Base-by-base conservation (phyloP, 2,329 filamentous ascomycete species). In the Colletotrichum lupini region DNA sequence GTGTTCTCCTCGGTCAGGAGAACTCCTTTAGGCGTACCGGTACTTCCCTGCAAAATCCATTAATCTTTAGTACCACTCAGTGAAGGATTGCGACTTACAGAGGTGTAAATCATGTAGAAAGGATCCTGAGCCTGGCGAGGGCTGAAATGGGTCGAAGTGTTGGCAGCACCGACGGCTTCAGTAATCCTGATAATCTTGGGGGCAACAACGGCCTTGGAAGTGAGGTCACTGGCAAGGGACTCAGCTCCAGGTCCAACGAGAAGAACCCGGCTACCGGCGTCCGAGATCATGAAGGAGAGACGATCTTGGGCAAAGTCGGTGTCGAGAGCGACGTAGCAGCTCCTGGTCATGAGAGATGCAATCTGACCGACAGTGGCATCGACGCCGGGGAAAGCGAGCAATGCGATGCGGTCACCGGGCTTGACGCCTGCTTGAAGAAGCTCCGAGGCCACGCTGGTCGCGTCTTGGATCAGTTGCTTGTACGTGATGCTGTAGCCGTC, bases 311-410 rank as follows among this genome's bases (percentile, higher is more conserved):
- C 77, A 42, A 78, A 78, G 57, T 79, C 76, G 68, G 75, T 71
- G 61, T 79, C 77, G 58, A 79, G 76, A 26, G 77, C 75, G 66
- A 78, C 76, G 60, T 77, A 79, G 72, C 76, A 75, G 53, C 75
- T 76, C 5, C 77, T 75, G 11, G 76, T 76, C 73, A 76, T 73
- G 28, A 76, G 71, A 24, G 74, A 68, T 11, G 74, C 77, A 28
- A 79, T 74, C 67, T 77, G 75, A 59, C 74, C 77, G 12, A 72
- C 72, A 22, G 78, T 74, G 8, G 76, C 75, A 66, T 76, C 76
- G 62, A 77, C 73, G 30, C 77, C 76, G 12, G 77, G 77, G n/a
- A 75, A 22, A 49, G 42, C 8, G 8, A 49, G 42, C 42, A 49
- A 49, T n/a, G 42, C 42, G 42, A 49, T 49, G 42, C 42, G 42